Conservation (phyloP, 1,139 yeast species). For the Meyerozyma sp. region DNA sequence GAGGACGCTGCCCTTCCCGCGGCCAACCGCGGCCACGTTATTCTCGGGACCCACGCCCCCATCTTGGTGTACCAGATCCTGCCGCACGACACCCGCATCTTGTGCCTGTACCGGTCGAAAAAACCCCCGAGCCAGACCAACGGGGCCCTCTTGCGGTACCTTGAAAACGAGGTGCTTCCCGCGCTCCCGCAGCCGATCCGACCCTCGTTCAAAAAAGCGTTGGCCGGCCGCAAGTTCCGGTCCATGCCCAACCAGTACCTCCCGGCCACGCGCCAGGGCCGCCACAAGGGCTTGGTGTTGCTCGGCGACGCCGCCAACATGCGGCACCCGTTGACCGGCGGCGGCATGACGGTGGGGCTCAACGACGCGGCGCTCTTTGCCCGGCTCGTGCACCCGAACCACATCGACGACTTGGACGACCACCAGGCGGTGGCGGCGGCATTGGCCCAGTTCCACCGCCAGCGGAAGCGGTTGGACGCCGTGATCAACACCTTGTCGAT, state of each 20-base stretch:
- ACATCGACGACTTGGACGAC: conserved; percentile 57
- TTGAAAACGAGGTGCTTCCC: conserved; percentile 58
- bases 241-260: conserved; percentile 94
- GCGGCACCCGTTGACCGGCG: conserved; percentile 98
- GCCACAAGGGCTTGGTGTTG: conserved; percentile 73
- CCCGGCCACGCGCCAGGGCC: conserved; percentile 61
- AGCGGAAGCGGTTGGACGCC: conserved; percentile 72
- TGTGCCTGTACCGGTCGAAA: conserved; percentile 79
- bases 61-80: conserved; percentile 84
- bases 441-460: conserved; percentile 63
- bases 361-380: conserved; percentile 76
- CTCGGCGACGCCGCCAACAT: conserved; percentile 93
- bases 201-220: conserved; percentile 56
- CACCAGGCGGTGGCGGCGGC: conserved; percentile 49
- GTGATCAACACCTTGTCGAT: conserved; percentile 88
- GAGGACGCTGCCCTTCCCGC: conserved; percentile 68
- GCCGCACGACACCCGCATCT: conserved; percentile 74
- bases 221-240: conserved; percentile 48
- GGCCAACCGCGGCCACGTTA: conserved; percentile 81
- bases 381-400: conserved; percentile 49
- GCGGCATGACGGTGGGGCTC: conserved; percentile 98
- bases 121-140: conserved; percentile 65
- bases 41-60: conserved; percentile 84
- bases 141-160: conserved; percentile 57
- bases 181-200: conserved; percentile 57